Percentiles rank a stretch among this genome's conserved stretches.
These are phyloP conservation scores for Termitomyces sp. DNA, from an alignment of 768 basidiomycete genomes.

Conservation along the genomic window DNA sequence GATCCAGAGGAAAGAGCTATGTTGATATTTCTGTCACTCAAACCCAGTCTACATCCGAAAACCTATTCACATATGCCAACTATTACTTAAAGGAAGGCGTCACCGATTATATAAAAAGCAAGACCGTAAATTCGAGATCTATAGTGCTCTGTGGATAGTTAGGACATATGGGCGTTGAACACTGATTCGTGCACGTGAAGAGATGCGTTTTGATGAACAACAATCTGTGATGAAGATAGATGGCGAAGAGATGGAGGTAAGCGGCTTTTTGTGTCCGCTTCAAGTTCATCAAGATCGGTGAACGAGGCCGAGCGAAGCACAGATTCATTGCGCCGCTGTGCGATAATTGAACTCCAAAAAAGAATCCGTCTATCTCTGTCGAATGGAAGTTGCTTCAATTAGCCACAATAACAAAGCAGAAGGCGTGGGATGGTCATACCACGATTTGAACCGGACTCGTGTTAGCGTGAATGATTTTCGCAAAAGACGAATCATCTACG, in stretches of 20 bases:
- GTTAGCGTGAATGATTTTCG: not conserved
- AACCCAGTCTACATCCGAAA: not conserved
- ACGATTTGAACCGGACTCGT: not conserved
- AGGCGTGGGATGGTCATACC: conserved; percentile 1
- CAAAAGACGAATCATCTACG: conserved; percentile 20
- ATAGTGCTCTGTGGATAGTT: not conserved
- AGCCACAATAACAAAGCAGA: not conserved
- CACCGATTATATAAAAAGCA: not conserved
- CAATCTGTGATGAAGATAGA: not conserved
- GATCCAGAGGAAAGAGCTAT: not conserved
- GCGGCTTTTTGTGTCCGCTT: conserved; percentile 1
- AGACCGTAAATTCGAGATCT: not conserved
- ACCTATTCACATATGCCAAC: not conserved
- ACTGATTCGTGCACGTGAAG: not conserved
- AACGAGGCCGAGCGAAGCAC: conserved; percentile 11
- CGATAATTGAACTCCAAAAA: not conserved
- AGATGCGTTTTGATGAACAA: not conserved
- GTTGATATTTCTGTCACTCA: not conserved
- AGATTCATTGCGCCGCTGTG: not conserved
- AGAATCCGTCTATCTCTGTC: conserved; percentile 1
- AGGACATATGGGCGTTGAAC: not conserved
- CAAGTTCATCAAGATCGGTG: conserved; percentile 1
- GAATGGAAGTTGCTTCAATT: not conserved
- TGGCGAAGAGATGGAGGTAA: not conserved
- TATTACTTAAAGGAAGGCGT: not conserved